A percentile compares a stretch with the other conserved stretches of the same genome.
phyloP scores from a whole-genome alignment of 208 protist genomes.

The Leishmania amazonensis region DNA sequence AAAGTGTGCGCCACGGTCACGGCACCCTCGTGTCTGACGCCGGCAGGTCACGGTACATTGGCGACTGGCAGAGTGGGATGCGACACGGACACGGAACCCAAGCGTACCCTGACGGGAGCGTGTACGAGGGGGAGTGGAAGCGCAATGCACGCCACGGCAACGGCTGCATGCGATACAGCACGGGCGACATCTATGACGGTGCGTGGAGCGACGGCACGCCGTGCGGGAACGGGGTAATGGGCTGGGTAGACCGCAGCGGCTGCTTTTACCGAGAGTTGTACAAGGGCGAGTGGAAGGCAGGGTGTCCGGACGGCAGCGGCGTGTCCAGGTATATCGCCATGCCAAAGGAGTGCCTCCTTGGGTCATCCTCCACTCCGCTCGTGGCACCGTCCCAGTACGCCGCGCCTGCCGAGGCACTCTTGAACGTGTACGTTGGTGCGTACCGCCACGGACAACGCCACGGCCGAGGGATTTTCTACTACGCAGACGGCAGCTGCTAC shows the following conservation, averaged over 20 bases:
- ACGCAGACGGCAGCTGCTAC: conserved; percentile 88
- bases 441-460: conserved; percentile 63
- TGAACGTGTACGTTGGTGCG: conserved; percentile 81
- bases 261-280: conserved; percentile 70
- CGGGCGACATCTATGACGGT: conserved; percentile 81
- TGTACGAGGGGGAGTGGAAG: conserved; percentile 71
- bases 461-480: conserved; percentile 81
- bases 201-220: conserved; percentile 59
- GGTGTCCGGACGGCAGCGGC: conserved; percentile 72
- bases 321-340: conserved; percentile 61
- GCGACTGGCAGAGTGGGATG: conserved; percentile 65
- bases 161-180: conserved; percentile 58
- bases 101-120: conserved; percentile 66
- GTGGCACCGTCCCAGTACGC: conserved; percentile 37
- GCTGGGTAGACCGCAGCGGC: conserved; percentile 51
- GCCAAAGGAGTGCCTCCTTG: conserved; percentile 5
- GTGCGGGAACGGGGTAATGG: conserved; percentile 77
- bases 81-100: conserved; percentile 72
- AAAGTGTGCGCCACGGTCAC: conserved; percentile 78
- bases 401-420: conserved; percentile 37
- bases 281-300: conserved; percentile 70
- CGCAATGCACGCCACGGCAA: conserved; percentile 56
- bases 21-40: conserved; percentile 57
- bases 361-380: conserved; percentile 6
- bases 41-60: conserved; percentile 62